Conservation (phyloP, 192 early-diverging fungal genomes). For the Coemansia sp. region DNA sequence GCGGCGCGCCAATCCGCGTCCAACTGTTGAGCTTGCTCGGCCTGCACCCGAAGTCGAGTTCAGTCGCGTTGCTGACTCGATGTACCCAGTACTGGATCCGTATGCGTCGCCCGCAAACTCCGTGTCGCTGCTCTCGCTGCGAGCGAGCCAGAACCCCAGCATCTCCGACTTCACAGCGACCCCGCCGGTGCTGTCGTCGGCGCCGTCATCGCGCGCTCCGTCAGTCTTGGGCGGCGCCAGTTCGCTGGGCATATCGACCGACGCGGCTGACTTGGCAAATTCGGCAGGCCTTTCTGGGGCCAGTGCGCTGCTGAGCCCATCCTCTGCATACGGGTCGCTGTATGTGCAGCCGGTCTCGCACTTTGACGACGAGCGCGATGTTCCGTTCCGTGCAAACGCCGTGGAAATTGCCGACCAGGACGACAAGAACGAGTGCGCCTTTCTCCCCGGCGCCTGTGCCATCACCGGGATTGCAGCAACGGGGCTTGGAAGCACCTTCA, state of each 20-base stretch:
- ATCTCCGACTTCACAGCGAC: not conserved
- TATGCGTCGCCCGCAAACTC: conserved; percentile 19
- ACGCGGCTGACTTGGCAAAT: not conserved
- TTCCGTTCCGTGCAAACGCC: conserved; percentile 44
- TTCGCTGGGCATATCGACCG: not conserved
- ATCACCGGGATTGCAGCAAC: not conserved
- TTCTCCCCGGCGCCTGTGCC: conserved; percentile 16
- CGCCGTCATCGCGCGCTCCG: not conserved
- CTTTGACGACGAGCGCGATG: conserved; percentile 36
- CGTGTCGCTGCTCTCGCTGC: conserved; percentile 40
- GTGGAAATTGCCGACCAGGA: conserved; percentile 53
- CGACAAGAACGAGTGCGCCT: conserved; percentile 49
- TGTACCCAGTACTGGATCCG: conserved; percentile 15
- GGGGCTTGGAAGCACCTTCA: conserved; percentile 7
- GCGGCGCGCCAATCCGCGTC: conserved; percentile 19
- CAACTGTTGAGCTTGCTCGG: conserved; percentile 48
- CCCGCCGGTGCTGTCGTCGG: not conserved
- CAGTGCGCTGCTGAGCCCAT: not conserved
- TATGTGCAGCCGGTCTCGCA: conserved; percentile 10
- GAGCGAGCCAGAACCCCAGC: conserved; percentile 31
- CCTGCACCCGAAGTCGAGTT: conserved; percentile 47
- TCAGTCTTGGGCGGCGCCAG: not conserved
- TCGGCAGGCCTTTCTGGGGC: not conserved
- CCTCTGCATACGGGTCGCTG: not conserved
- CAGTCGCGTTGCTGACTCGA: conserved; percentile 24